Base-by-base conservation (phyloP, 116 monocot genomes). In the Iris pallida region DNA sequence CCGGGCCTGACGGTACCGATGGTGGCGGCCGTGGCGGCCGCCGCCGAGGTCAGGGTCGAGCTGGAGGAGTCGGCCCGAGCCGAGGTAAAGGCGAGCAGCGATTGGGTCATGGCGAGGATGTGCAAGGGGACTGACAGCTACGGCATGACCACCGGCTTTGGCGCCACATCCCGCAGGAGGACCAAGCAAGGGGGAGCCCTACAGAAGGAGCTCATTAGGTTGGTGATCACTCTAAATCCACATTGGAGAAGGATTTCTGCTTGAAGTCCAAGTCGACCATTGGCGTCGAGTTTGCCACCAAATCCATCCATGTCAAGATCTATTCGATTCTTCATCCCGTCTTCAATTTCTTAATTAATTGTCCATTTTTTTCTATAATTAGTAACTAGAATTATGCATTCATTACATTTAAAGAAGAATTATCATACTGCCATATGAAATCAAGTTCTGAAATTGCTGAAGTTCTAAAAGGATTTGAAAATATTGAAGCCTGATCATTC, bases 371-470 rank as follows among this genome's bases (percentile, higher is more conserved):
- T n/a, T n/a, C n/a, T n/a, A n/a, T n/a, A n/a, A n/a, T n/a, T n/a
- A n/a, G n/a, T n/a, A n/a, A n/a, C n/a, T n/a, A n/a, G n/a, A n/a
- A n/a, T n/a, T n/a, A n/a, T n/a, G n/a, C n/a, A n/a, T n/a, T n/a
- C n/a, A n/a, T n/a, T n/a, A n/a, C n/a, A n/a, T n/a, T n/a, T 30
- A 30, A 30, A 30, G 30, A 18, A 30, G 51, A 63, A 1, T 68
- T 57, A 71, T 49, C 90, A 78, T 97, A 97, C 97, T 90, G 77
- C 97, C 97, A 97, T 57, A 92, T 85, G 64, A 53, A 82, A 47
- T 81, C 75, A 72, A 74, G 73, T 47, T 92, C 78, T 42, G 97
- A 92, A 66, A 97, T 66, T 65, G 63, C 81, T 46, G 64, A 71
- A 60, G 73, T 54, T 76, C 56, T 78, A 10, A n/a, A 70, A 53